Percentiles rank a stretch among this genome's conserved stretches.
Conservation (phyloP, 2,329 filamentous ascomycete genomes). For the Cyclaneusma minus region DNA sequence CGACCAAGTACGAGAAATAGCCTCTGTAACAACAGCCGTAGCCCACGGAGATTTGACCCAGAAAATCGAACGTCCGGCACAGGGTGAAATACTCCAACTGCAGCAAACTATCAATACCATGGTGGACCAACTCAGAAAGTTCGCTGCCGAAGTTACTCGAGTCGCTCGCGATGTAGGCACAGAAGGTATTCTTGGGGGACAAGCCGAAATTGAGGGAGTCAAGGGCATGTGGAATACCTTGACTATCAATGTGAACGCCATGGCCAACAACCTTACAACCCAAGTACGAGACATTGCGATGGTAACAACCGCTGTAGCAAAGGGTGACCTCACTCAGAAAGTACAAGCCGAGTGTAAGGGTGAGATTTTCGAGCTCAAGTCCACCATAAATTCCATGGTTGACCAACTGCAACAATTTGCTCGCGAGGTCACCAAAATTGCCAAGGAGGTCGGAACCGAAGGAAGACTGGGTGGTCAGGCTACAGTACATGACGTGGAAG, state of each 20-base stretch:
- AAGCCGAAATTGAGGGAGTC: slow-evolving; percentile 70
- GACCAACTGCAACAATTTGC: slow-evolving; percentile 95
- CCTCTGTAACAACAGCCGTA: slow-evolving; percentile 69
- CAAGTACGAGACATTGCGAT: slow-evolving; percentile 92
- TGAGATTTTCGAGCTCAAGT: slow-evolving; percentile 89
- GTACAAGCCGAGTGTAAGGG: slow-evolving; percentile 86
- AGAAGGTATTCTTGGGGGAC: slow-evolving; percentile 67
- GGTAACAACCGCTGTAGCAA: slow-evolving; percentile 56
- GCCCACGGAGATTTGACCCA: slow-evolving; percentile 71
- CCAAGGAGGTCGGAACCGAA: slow-evolving; percentile 91
- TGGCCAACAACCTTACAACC: slow-evolving; percentile 76
- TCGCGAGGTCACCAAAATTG: slow-evolving; percentile 90
- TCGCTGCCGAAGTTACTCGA: slow-evolving; percentile 70
- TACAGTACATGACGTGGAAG: slow-evolving; percentile 88
- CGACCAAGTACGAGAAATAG: slow-evolving; percentile 74
- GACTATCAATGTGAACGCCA: slow-evolving; percentile 74
- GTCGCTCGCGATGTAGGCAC: slow-evolving; percentile 75
- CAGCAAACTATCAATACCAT: slow-evolving; percentile 83
- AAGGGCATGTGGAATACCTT: slow-evolving; percentile 83
- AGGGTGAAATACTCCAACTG: slow-evolving; percentile 68
- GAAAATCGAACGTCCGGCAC: slow-evolving; percentile 68
- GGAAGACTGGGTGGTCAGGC: slow-evolving; percentile 88
- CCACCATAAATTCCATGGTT: slow-evolving; percentile 98
- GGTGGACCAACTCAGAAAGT: slow-evolving; percentile 73
- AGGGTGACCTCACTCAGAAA: slow-evolving; percentile 90